Base-by-base conservation (phyloP, 179 eudicot genomes). In the Carnegiea gigantea region DNA sequence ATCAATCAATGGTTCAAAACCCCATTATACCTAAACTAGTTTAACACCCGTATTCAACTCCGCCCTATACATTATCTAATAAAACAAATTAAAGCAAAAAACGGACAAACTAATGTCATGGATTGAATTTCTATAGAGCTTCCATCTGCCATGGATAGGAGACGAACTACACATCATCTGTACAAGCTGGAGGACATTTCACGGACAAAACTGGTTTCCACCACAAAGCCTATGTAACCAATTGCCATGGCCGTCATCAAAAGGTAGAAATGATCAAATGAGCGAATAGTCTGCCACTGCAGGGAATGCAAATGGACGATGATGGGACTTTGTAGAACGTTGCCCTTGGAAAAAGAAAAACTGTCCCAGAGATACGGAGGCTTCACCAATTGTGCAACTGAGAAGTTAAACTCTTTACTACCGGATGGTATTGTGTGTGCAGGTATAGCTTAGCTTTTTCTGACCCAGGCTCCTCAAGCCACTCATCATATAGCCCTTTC, bases 401-500 rank as follows among this genome's bases (percentile, higher is more conserved):
- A 44, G 98, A 86, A 8, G 98, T 89, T 53, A 94, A 79, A 89
- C 93, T 94, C 85, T 94, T 96, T 20, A 90, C 70, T 54, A 76
- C 18, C 2, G 79, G 70, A 76, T 76, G 79, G 70, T 76, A 76
- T 57, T 76, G 68, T 54, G 79, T 76, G 28, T 76, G 79, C 67
- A 76, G 43, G 84, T 86, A 89, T 82, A 53, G 84, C 89, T 92
- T 96, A 33, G 99, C 97, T 70, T 89, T 89, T 78, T 92, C 98
- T 23, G 97, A 94, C 68, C 99, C 98, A 65, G 99, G 96, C 62
- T 88, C 82, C 36, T 82, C 93, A 76, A 96, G 96, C 98, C 99
- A 96, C 78, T 92, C 96, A 18, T 85, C 84, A 68, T 92, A 96
- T 62, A 95, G 73, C 62, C 88, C 89, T 83, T 86, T 92, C 9